Conservation (phyloP, 257 asterid species). For the Cinchona pubescens region DNA sequence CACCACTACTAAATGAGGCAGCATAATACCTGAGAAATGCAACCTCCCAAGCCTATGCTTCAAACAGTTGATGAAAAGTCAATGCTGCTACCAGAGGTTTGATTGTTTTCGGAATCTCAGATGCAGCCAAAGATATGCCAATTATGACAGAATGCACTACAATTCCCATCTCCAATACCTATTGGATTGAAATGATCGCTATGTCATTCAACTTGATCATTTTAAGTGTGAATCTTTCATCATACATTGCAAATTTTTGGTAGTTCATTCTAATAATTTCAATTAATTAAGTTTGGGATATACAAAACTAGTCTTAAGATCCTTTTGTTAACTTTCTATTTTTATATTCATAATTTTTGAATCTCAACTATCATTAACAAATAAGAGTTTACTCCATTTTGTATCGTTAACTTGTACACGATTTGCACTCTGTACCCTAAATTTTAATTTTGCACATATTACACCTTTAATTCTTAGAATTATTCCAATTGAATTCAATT, state of each 20-base stretch:
- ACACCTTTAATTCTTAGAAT: too few relatives aligned
- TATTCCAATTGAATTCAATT: too few relatives aligned
- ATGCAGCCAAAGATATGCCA: slow-evolving; percentile 29
- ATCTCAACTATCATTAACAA: neutral
- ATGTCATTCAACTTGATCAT: too few relatives aligned
- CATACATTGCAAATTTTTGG: neutral
- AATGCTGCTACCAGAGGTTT: slow-evolving; percentile 32
- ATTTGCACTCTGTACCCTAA: too few relatives aligned
- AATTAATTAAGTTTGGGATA: neutral
- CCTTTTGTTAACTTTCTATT: neutral
- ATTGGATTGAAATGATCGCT: neutral
- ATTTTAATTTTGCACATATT: too few relatives aligned
- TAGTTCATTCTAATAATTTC: neutral
- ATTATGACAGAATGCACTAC: slow-evolving; percentile 32
- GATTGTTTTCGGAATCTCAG: slow-evolving; percentile 25
- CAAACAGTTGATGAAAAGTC: slow-evolving; percentile 34
- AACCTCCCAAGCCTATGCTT: slow-evolving; percentile 38
- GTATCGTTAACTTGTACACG: too few relatives aligned
- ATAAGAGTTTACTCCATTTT: too few relatives aligned
- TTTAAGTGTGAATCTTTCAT: too few relatives aligned
- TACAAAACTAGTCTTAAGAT: neutral
- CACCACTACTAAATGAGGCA: neutral
- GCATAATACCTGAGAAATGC: slow-evolving; percentile 31
- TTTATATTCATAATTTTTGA: neutral
- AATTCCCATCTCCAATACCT: slow-evolving; percentile 35